These are phyloP conservation scores for Irpex lacteus DNA, from an alignment of 1,284 basidiomycete genomes.

Conservation along the genomic window DNA sequence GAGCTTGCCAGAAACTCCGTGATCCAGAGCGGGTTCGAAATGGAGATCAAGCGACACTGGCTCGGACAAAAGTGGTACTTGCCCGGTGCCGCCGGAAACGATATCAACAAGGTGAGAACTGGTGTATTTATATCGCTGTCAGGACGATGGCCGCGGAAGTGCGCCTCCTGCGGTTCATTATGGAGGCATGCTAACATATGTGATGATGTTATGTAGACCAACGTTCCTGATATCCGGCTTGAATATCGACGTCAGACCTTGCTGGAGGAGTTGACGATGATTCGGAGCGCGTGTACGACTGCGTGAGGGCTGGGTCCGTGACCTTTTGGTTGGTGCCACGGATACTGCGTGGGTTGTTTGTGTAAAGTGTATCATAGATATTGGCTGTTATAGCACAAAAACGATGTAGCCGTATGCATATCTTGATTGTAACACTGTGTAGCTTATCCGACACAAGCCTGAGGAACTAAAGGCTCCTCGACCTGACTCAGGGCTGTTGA, in stretches of 20 bases:
- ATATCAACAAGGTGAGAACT: slow-evolving; percentile 78
- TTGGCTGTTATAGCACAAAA: neutral
- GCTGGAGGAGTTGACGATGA: slow-evolving; percentile 81
- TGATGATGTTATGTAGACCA: slow-evolving; percentile 59
- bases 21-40: slow-evolving; percentile 96
- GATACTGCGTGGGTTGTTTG: no score
- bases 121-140: slow-evolving; percentile 3
- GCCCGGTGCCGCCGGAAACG: slow-evolving; percentile 85
- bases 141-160: neutral
- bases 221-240: slow-evolving; percentile 90
- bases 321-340: no score
- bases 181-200: neutral
- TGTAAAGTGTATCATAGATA: neutral
- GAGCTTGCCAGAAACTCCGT: slow-evolving; percentile 97
- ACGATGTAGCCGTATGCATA: neutral
- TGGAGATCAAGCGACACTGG: slow-evolving; percentile 99
- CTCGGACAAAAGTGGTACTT: slow-evolving; percentile 88
- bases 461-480: neutral
- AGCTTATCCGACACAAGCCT: neutral
- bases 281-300: slow-evolving; percentile 28
- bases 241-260: slow-evolving; percentile 90
- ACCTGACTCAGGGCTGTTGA: neutral
- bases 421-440: neutral
- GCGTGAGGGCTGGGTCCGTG: neutral
- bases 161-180: slow-evolving; percentile 1